Percentiles rank a stretch among this genome's conserved stretches.
phyloP scores from a whole-genome alignment of 1,139 yeast genomes.

The Blastobotrys buckinghamii region DNA sequence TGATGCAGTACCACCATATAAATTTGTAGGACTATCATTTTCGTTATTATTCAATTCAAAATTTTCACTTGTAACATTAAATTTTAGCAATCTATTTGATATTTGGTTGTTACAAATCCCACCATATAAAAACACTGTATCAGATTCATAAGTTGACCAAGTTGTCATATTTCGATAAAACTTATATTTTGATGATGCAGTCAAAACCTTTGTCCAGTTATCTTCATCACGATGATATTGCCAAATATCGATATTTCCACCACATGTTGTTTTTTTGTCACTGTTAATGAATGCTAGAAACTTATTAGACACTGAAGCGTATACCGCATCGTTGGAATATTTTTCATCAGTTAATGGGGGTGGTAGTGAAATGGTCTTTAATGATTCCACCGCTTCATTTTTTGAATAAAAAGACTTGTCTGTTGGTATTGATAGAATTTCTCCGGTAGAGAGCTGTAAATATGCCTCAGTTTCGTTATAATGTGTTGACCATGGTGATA shows the following conservation, averaged over 20 bases:
- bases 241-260: slow-evolving; percentile 18
- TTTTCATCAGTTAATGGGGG: background rate
- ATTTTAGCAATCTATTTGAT: slow-evolving; percentile 37
- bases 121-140: slow-evolving; percentile 44
- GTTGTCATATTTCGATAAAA: slow-evolving; percentile 26
- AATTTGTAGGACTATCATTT: slow-evolving; percentile 37
- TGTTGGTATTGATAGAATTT: background rate
- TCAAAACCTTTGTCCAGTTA: slow-evolving; percentile 19
- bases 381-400: background rate
- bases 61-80: slow-evolving; percentile 25
- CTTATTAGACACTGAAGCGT: slow-evolving; percentile 9
- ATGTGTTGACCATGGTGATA: slow-evolving; percentile 1
- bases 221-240: slow-evolving; percentile 14
- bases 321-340: slow-evolving; percentile 10
- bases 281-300: background rate
- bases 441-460: background rate
- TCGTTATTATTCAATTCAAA: slow-evolving; percentile 23
- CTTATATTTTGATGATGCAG: slow-evolving; percentile 6
- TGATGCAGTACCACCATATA: slow-evolving; percentile 40
- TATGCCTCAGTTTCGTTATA: background rate
- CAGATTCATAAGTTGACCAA: slow-evolving; percentile 36
- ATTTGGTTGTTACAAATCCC: slow-evolving; percentile 33
- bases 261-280: background rate
- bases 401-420: background rate
- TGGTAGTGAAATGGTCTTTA: background rate